Percentiles rank a stretch among this genome's conserved stretches.
phyloP scores from a whole-genome alignment of 1,139 yeast genomes.

The Scheffersomyces illinoinensis region DNA sequence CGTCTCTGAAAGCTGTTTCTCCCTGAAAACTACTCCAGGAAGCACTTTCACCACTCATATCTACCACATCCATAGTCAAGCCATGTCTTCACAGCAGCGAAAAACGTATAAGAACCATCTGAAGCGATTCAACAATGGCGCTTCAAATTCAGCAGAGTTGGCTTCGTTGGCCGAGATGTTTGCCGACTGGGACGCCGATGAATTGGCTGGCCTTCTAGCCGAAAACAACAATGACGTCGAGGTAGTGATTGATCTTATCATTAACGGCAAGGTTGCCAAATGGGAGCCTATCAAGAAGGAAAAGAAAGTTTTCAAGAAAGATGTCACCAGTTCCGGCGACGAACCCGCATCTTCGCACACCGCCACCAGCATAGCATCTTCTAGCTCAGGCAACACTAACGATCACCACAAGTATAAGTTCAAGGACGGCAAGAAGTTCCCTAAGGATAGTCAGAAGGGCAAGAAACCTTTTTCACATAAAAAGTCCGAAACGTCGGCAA shows the following conservation, averaged over 20 bases:
- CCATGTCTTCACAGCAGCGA: slow-evolving; percentile 38
- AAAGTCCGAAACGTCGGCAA: slow-evolving; percentile 4
- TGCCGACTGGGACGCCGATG: slow-evolving; percentile 93
- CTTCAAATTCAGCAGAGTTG: slow-evolving; percentile 32
- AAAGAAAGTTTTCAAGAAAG: slow-evolving; percentile 45
- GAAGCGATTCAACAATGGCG: slow-evolving; percentile 39
- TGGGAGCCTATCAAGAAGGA: slow-evolving; percentile 61
- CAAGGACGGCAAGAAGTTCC: background rate
- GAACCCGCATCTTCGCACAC: slow-evolving; percentile 4
- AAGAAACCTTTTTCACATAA: slow-evolving; percentile 1
- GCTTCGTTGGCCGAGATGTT: slow-evolving; percentile 77
- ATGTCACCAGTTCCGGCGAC: slow-evolving; percentile 14
- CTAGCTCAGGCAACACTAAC: slow-evolving; percentile 29
- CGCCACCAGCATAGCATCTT: slow-evolving; percentile 6
- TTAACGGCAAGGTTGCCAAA: slow-evolving; percentile 70
- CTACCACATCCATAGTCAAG: background rate
- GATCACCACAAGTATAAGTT: background rate
- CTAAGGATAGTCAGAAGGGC: background rate
- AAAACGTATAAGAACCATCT: slow-evolving; percentile 46
- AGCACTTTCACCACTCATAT: background rate
- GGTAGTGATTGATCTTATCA: slow-evolving; percentile 80
- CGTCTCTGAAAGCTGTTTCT: background rate
- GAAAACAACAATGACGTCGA: slow-evolving; percentile 77
- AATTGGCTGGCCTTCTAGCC: slow-evolving; percentile 69
- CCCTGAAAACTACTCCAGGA: background rate